Conservation (phyloP, 2,329 filamentous ascomycete species). For the Hawksworthiomyces lignivorus region DNA sequence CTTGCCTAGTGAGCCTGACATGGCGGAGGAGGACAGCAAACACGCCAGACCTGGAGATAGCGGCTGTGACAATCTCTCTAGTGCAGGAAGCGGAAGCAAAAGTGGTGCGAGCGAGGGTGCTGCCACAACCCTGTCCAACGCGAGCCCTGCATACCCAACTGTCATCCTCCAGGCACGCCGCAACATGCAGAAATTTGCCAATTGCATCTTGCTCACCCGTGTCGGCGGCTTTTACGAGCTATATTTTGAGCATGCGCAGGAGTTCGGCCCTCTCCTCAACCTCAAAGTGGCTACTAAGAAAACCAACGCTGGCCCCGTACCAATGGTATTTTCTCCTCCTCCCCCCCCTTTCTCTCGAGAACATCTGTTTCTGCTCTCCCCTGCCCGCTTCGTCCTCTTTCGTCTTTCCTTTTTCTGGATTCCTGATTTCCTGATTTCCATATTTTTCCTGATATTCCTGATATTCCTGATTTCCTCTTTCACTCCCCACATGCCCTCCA, state of each 20-base stretch:
- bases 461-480: background rate
- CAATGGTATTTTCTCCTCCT: conserved; percentile 59
- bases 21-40: background rate
- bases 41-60: background rate
- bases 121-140: background rate
- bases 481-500: background rate
- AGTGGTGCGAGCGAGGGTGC: background rate
- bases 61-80: too few species aligned
- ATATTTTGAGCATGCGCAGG: conserved; percentile 92
- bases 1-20: conserved; percentile 19
- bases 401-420: too few species aligned
- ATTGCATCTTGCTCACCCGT: conserved; percentile 84
- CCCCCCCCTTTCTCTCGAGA: too few species aligned
- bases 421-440: conserved; percentile 1
- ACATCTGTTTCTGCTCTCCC: too few species aligned
- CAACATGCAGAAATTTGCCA: conserved; percentile 84
- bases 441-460: background rate
- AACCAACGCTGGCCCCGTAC: conserved; percentile 67
- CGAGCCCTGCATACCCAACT: conserved; percentile 62
- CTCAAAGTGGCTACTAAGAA: conserved; percentile 79
- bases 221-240: conserved; percentile 97
- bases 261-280: conserved; percentile 77
- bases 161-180: conserved; percentile 78
- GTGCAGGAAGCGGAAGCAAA: too few species aligned
- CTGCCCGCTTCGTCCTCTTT: too few species aligned